phyloP scores from a whole-genome alignment of 208 protist species.

The Porcisia deanei region DNA sequence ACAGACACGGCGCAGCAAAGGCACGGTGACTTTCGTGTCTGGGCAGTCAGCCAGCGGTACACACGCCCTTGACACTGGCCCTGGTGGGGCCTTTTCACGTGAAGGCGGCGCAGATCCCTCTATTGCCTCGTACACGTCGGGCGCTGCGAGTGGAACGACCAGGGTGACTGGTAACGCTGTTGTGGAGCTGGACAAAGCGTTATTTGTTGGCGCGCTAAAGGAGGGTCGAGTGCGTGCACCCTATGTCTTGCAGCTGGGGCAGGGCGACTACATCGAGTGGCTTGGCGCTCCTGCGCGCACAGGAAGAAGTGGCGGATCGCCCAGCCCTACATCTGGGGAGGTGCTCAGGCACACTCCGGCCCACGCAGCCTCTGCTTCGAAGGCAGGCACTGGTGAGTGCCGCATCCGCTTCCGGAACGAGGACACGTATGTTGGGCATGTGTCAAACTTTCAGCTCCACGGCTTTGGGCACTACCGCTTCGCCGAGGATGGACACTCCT shows the following conservation, averaged over 20 bases:
- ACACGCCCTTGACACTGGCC: neutral
- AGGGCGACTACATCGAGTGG: slow-evolving; percentile 67
- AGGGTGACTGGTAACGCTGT: slow-evolving; percentile 37
- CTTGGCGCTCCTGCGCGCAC: slow-evolving; percentile 2
- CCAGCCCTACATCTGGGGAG: neutral
- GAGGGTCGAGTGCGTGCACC: slow-evolving; percentile 20
- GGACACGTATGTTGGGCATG: slow-evolving; percentile 63
- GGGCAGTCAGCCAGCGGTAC: neutral
- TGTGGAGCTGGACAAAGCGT: slow-evolving; percentile 46
- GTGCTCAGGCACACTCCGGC: neutral
- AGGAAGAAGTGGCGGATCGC: neutral
- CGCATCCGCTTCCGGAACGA: slow-evolving; percentile 61
- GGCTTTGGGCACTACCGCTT: slow-evolving; percentile 66
- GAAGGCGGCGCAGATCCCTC: neutral
- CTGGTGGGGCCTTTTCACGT: neutral
- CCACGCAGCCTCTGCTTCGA: neutral
- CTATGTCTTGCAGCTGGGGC: slow-evolving; percentile 40
- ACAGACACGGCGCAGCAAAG: slow-evolving; percentile 21
- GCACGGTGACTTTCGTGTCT: slow-evolving; percentile 6
- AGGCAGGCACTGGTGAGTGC: slow-evolving; percentile 40
- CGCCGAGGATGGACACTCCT: slow-evolving; percentile 44
- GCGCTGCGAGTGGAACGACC: neutral
- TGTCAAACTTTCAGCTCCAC: slow-evolving; percentile 50
- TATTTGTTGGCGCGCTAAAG: slow-evolving; percentile 44
- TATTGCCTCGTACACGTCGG: neutral